Base-by-base conservation (phyloP, 805 yeast genomes). In the Saturnispora serradocipensis region DNA sequence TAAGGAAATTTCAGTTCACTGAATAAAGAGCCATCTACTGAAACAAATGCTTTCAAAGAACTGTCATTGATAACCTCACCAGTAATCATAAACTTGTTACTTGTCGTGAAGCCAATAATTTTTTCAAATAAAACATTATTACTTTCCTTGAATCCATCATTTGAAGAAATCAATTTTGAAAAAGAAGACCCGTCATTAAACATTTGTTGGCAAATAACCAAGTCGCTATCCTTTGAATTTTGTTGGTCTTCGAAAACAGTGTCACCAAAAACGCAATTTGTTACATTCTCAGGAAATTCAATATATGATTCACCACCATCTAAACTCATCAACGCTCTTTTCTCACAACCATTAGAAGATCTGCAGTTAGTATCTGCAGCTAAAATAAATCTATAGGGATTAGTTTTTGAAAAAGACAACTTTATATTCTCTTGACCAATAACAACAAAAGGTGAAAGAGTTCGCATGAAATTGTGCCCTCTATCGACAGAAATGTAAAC, bases 1-100 rank as follows among this genome's bases (percentile, higher is more conserved):
- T 78, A 77, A 1, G 99, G 98, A 67, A 88, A 84, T 53, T 77
- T 73, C 0, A 93, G 93, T 53, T 78, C 84, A 0, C 96, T 88
- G 74, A 83, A 93, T 9, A 67, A 72, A 4, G 61, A 55, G 18
- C 98, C 98, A 66, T 91, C 91, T 16, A 80, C 76, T 1, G 97
- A 82, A 1, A 88, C 88, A 57, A 73, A 76, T 0, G 95, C 91
- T 48, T 75, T 74, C 50, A 89, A 69, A 6, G 80, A 72, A 2
- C 72, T 71, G 24, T 76, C 77, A 13, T 72, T 78, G 15, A 69
- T 67, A 32, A 76, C 67, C 3, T 78, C 69, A 0, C 96, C 97
- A 48, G 84, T 89, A 28, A 91, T 78, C 24, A 86, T 70, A 59
- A 77, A 91, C 28, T 78, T 82, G 24, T 86, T 85, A 18, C 82